phyloP scores from a whole-genome alignment of 768 basidiomycete species.

The Lentinula aciculospora region DNA sequence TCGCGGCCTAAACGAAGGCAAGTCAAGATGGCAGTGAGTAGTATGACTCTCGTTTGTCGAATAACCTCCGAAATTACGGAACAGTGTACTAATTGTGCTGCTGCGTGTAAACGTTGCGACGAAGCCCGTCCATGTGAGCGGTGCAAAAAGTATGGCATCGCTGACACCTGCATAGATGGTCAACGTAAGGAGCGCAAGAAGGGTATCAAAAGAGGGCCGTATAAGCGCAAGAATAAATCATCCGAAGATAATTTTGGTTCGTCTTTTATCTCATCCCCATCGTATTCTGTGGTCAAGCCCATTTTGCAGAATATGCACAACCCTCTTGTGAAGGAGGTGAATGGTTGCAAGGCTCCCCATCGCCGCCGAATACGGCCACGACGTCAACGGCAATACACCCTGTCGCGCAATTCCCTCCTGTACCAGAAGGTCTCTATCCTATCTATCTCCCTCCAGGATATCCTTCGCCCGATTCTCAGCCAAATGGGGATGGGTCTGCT shows the following conservation, averaged over 20 bases:
- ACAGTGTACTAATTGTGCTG: constrained; percentile 80
- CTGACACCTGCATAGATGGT: constrained; percentile 77
- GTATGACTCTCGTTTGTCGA: not conserved
- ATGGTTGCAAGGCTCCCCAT: constrained; percentile 12
- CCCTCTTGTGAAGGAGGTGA: constrained; percentile 5
- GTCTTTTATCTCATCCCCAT: not conserved
- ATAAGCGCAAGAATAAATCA: constrained; percentile 58
- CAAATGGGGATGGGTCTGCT: constrained; percentile 25
- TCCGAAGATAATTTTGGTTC: constrained; percentile 6
- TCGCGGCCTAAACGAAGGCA: constrained; percentile 71
- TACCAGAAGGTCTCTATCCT: constrained; percentile 35
- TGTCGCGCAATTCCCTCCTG: constrained; percentile 22
- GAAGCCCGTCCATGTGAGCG: constrained; percentile 86
- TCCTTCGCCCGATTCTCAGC: constrained; percentile 21
- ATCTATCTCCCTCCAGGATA: constrained; percentile 33
- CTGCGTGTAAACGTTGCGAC: constrained; percentile 86
- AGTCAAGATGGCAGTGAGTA: constrained; percentile 74
- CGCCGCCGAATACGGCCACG: constrained; percentile 16
- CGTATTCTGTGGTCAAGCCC: not conserved
- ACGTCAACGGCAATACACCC: constrained; percentile 26
- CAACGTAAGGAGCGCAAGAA: constrained; percentile 92
- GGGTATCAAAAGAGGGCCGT: constrained; percentile 83
- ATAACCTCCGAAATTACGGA: not conserved
- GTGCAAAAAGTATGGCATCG: constrained; percentile 83
- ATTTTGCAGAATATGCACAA: not conserved